phyloP scores from a whole-genome alignment of 495 filamentous ascomycete genomes.

The Glonium stellatum region DNA sequence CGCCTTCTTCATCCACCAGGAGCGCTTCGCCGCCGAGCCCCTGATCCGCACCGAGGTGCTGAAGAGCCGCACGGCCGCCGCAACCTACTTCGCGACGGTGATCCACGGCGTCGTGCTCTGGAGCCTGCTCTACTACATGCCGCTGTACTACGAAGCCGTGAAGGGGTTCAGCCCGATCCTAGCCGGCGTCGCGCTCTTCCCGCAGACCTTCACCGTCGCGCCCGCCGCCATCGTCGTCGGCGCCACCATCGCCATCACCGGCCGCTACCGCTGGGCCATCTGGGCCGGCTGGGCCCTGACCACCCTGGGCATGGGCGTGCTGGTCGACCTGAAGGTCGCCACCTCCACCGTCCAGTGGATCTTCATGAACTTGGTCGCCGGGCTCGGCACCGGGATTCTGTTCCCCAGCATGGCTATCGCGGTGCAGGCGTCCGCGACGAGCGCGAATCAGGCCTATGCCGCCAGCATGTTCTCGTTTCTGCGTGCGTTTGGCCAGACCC shows the following conservation, averaged over 20 bases:
- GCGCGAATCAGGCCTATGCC: constrained; percentile 42
- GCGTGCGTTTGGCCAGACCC: constrained; percentile 54
- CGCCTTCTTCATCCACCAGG: constrained; percentile 30
- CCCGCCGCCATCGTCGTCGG: constrained; percentile 43
- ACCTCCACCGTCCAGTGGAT: constrained; percentile 44
- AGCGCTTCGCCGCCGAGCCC: constrained; percentile 41
- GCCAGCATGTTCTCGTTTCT: constrained; percentile 55
- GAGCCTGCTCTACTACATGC: constrained; percentile 55
- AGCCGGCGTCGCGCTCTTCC: constrained; percentile 55
- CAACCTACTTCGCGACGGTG: constrained; percentile 43
- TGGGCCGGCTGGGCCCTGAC: constrained; percentile 49
- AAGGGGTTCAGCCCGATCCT: constrained; percentile 48
- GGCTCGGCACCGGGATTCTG: constrained; percentile 46
- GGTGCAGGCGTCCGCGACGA: constrained; percentile 44
- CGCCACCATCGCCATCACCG: constrained; percentile 39
- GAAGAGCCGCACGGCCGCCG: constrained; percentile 40
- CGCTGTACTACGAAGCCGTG: constrained; percentile 59
- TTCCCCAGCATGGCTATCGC: constrained; percentile 46
- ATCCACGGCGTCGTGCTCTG: constrained; percentile 50
- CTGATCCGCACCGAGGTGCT: constrained; percentile 51
- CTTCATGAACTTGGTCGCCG: constrained; percentile 43
- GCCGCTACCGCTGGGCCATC: constrained; percentile 45
- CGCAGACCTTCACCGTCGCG: constrained; percentile 50
- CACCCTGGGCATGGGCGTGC: constrained; percentile 42
- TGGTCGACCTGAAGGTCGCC: constrained; percentile 41